phyloP scores from a whole-genome alignment of 2,329 filamentous ascomycete genomes.

The Trichophyton simii region DNA sequence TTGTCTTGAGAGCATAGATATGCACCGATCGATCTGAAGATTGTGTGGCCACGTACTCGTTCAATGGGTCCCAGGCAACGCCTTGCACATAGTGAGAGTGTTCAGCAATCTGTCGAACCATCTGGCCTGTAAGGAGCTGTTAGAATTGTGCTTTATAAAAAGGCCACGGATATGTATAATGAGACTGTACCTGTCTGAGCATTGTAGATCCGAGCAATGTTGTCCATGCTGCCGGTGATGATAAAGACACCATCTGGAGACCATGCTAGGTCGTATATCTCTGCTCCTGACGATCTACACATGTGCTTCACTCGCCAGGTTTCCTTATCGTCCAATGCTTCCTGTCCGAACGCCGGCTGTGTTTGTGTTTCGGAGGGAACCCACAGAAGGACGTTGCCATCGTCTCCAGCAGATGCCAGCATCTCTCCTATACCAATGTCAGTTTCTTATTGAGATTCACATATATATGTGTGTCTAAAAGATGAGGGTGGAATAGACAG shows the following conservation, averaged over 20 bases:
- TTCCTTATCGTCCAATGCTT: slow-evolving; percentile 84
- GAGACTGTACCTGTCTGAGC: slow-evolving; percentile 62
- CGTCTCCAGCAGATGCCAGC: slow-evolving; percentile 88
- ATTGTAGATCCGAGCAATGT: slow-evolving; percentile 93
- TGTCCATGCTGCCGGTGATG: slow-evolving; percentile 99
- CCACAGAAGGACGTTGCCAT: slow-evolving; percentile 95
- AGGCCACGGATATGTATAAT: not conserved
- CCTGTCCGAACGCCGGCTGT: slow-evolving; percentile 60
- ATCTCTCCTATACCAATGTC: slow-evolving; percentile 55
- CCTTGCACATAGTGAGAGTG: slow-evolving; percentile 98
- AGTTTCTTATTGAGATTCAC: not conserved
- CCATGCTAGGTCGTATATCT: slow-evolving; percentile 98
- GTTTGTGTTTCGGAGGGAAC: slow-evolving; percentile 68
- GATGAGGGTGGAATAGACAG: not conserved
- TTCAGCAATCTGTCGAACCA: slow-evolving; percentile 88
- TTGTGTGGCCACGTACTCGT: slow-evolving; percentile 96
- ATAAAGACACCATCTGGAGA: slow-evolving; percentile 94
- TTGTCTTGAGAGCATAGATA: slow-evolving; percentile 90
- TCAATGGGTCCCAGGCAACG: slow-evolving; percentile 94
- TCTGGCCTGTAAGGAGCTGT: slow-evolving; percentile 34
- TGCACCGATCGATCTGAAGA: slow-evolving; percentile 97
- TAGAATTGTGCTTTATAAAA: not conserved
- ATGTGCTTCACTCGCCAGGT: slow-evolving; percentile 95
- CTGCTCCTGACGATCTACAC: slow-evolving; percentile 86
- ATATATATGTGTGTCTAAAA: not conserved